phyloP scores from a whole-genome alignment of 2,329 filamentous ascomycete species.

The Colletotrichum theobromicola region DNA sequence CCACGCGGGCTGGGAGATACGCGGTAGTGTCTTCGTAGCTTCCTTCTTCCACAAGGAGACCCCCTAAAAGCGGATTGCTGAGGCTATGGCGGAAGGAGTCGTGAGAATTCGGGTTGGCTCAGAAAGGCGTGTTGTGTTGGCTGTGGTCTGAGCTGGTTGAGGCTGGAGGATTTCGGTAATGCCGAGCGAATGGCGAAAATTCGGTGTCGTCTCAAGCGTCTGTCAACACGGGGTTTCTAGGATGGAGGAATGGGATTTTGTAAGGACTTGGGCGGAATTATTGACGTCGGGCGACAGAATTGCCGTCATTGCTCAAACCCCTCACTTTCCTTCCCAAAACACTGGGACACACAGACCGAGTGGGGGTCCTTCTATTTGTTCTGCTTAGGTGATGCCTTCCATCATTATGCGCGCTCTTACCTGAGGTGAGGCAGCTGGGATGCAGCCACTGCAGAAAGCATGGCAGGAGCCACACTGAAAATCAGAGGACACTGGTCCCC shows the following conservation, averaged over 20 bases:
- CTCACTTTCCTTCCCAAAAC: neutral
- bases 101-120: neutral
- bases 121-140: neutral
- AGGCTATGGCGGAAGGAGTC: neutral
- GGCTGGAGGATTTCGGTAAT: neutral
- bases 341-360: neutral
- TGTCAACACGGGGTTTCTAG: neutral
- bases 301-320: neutral
- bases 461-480: neutral
- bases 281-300: neutral
- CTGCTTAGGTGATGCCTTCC: neutral
- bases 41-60: neutral
- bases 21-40: neutral
- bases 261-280: slow-evolving; percentile 1
- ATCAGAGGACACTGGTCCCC: too few relatives aligned
- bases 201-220: neutral
- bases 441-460: neutral
- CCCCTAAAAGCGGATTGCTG: neutral
- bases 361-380: neutral
- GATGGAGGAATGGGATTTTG: slow-evolving; percentile 14
- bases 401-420: neutral
- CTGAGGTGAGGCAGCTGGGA: neutral
- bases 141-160: neutral
- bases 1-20: neutral
- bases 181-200: slow-evolving; percentile 9